Evolutionary conservation across 1,284 basidiomycete species (phyloP), one percentile per base, ranked within the genome.

Genomic region (Tremellales sp.): DNA sequence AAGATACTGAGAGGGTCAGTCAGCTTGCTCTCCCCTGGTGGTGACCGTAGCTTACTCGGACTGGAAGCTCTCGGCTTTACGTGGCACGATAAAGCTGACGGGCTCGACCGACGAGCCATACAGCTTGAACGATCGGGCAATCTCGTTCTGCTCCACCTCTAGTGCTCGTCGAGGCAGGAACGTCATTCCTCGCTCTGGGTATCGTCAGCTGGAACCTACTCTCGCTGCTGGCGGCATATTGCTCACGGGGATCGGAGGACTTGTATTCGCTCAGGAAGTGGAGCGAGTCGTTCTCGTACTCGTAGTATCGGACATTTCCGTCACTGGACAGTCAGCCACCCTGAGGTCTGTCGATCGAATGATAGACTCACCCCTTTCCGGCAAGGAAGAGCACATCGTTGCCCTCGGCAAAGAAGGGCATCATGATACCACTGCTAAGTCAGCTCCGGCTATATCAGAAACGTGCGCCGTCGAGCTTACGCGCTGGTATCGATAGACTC

Each of bases 351-450:
- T 36, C 40, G 17, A 29, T 44, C 24, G 21, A 7, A 73, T 79
- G 29, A n/a, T 26, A 17, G 35, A 51, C 66, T 58, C 45, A 72
- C 66, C 80, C 80, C 65, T 81, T 81, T 45, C 80, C 80, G 31
- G 79, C 91, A 53, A 97, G 81, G 82, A 97, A 97, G 52, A 97
- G 78, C 50, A 97, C 84, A 55, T 89, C 86, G 75, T 94, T 96
- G 61, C 79, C 80, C 51, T 97, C 92, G 42, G 83, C 84, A 84
- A 89, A 98, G 83, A 94, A 97, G 1, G 94, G 94, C 90, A 97
- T 97, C 46, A 96, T 75, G 35, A 97, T 89, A 43, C 94, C 93
- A n/a, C 65, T 68, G 31, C 21, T 35, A 46, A 15, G 10, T 15
- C 19, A 33, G 33, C 23, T 37, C 22, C 21, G 5, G 39, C 35